Evolutionary conservation across 2,329 filamentous ascomycete genomes (phyloP).

Genomic region (Cercospora zeina): DNA sequence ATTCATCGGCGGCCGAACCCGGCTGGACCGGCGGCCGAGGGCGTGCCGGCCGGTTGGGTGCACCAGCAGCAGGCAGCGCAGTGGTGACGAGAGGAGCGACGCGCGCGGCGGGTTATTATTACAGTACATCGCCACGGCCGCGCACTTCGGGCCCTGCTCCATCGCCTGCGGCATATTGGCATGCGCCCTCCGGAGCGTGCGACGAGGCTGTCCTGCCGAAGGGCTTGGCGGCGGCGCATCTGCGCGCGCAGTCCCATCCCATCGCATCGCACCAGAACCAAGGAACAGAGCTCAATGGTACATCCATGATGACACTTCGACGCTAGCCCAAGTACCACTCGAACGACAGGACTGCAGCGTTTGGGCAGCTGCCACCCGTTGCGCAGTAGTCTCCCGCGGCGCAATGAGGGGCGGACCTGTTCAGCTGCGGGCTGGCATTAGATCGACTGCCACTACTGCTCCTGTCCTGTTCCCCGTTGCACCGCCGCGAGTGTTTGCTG

Average conservation of each 20-base stretch:
- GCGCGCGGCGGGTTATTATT: no score
- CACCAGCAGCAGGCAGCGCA: not conserved
- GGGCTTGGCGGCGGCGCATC: not conserved
- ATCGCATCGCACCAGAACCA: not conserved
- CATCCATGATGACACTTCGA: conserved; percentile 3
- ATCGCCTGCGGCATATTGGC: conserved; percentile 1
- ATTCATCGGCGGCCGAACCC: not conserved
- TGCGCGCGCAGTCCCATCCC: not conserved
- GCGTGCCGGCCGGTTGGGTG: not conserved
- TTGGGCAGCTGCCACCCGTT: not conserved
- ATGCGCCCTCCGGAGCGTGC: not conserved
- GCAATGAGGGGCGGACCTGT: conserved; percentile 1
- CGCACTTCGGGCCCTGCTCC: conserved; percentile 1
- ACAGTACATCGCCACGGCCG: not conserved
- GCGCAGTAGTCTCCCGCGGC: conserved; percentile 7
- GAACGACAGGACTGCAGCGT: not conserved
- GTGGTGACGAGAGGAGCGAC: not conserved
- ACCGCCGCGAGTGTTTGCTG: not conserved
- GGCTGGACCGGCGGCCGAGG: not conserved
- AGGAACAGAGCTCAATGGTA: conserved; percentile 5
- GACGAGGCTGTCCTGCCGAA: not conserved
- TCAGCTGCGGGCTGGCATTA: not conserved
- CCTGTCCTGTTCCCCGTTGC: not conserved
- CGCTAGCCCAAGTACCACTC: not conserved
- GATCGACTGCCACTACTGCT: no score